These are phyloP conservation scores for Yarrowia galli DNA, from an alignment of 1,139 yeast genomes.

Conservation along the genomic window DNA sequence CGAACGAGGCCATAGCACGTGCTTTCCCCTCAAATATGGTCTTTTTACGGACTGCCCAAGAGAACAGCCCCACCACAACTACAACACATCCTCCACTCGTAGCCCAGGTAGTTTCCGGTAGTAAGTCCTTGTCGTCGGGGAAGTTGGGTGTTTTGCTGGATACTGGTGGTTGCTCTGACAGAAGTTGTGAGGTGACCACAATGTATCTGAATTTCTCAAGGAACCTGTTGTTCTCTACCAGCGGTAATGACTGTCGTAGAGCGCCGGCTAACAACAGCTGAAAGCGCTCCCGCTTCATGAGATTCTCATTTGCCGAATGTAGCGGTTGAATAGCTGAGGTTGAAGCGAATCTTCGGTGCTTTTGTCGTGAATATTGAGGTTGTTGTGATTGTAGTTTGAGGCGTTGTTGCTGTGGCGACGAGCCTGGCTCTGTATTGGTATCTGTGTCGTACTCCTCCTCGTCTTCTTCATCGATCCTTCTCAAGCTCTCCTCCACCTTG, in stretches of 20 bases:
- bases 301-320: conserved; percentile 21
- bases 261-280: conserved; percentile 45
- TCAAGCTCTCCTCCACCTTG: conserved; percentile 14
- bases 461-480: conserved; percentile 31
- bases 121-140: conserved; percentile 9
- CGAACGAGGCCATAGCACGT: conserved; percentile 42
- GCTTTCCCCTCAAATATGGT: conserved; percentile 35
- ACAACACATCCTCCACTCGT: conserved; percentile 53
- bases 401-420: conserved; percentile 9
- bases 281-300: conserved; percentile 45
- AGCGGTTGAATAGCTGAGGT: conserved; percentile 34
- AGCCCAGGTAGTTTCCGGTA: conserved; percentile 36
- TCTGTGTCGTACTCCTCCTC: conserved; percentile 37
- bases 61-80: conserved; percentile 49
- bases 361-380: conserved; percentile 2
- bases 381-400: background rate
- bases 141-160: conserved; percentile 4
- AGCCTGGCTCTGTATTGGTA: background rate
- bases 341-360: conserved; percentile 36
- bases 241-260: conserved; percentile 46
- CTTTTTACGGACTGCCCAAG: conserved; percentile 45
- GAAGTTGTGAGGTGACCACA: conserved; percentile 55
- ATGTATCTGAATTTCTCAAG: conserved; percentile 57
- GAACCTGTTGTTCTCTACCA: conserved; percentile 51
- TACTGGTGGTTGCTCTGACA: conserved; percentile 49